phyloP scores from a whole-genome alignment of 257 asterid genomes.

The Marsdenia floribunda region DNA sequence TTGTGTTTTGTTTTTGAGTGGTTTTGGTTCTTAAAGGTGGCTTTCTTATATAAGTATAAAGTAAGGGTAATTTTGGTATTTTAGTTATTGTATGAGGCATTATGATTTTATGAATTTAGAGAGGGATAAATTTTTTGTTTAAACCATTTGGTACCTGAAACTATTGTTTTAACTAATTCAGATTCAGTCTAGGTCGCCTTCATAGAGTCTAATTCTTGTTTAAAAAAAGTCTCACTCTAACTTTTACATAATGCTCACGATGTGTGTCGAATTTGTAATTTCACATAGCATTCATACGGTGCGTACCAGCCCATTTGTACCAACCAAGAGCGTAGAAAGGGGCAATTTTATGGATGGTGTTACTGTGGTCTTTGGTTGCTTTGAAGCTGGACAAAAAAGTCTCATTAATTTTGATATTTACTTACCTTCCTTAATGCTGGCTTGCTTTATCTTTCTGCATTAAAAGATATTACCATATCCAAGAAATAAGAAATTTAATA shows the following conservation, averaged over 20 bases:
- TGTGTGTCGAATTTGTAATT: too few species aligned
- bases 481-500: neutral
- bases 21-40: neutral
- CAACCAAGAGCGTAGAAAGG: neutral
- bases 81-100: neutral
- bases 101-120: too few species aligned
- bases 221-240: too few species aligned
- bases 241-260: too few species aligned
- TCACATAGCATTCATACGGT: too few species aligned
- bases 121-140: too few species aligned
- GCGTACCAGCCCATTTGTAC: too few species aligned
- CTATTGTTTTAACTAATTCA: too few species aligned
- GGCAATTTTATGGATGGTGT: neutral
- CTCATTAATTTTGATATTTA: neutral
- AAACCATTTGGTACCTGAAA: too few species aligned
- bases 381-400: neutral
- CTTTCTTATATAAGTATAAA: slow-evolving; percentile 4
- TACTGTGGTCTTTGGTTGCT: neutral
- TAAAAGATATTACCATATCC: neutral
- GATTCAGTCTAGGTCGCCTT: too few species aligned
- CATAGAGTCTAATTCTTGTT: too few species aligned
- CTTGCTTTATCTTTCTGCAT: neutral
- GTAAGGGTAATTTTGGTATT: neutral
- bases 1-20: neutral
- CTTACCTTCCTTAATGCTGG: neutral